phyloP scores from a whole-genome alignment of 805 yeast species.

The Wickerhamomyces chaumierensis region DNA sequence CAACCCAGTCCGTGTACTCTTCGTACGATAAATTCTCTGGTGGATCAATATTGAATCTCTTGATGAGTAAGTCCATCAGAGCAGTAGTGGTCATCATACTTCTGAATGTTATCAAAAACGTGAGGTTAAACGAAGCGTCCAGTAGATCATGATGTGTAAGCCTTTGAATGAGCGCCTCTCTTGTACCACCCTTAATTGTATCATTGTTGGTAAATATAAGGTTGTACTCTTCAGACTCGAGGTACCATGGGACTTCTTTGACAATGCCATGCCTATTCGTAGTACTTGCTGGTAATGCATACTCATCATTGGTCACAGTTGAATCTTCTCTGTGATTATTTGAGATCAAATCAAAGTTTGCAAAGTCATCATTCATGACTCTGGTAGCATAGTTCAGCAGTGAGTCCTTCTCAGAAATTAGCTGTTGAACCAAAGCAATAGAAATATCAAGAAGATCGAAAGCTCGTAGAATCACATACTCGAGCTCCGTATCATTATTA shows the following conservation, averaged over 20 bases:
- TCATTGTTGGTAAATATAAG: slow-evolving; percentile 57
- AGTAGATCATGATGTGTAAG: slow-evolving; percentile 62
- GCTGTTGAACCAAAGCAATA: slow-evolving; percentile 35
- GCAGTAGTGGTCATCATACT: slow-evolving; percentile 62
- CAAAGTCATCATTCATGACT: slow-evolving; percentile 64
- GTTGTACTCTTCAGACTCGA: slow-evolving; percentile 55
- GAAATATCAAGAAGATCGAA: slow-evolving; percentile 24
- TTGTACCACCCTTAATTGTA: slow-evolving; percentile 72
- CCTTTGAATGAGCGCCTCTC: slow-evolving; percentile 67
- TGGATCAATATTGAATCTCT: slow-evolving; percentile 60
- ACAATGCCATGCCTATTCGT: slow-evolving; percentile 14
- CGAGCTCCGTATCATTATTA: slow-evolving; percentile 20
- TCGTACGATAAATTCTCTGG: slow-evolving; percentile 83
- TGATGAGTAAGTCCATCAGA: slow-evolving; percentile 45
- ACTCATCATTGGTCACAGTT: slow-evolving; percentile 15
- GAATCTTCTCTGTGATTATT: slow-evolving; percentile 31
- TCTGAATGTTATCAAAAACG: slow-evolving; percentile 65
- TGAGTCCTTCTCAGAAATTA: slow-evolving; percentile 61
- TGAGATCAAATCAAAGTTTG: slow-evolving; percentile 35
- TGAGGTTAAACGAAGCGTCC: slow-evolving; percentile 53
- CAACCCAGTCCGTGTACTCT: slow-evolving; percentile 69
- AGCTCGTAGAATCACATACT: slow-evolving; percentile 21
- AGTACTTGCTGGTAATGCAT: slow-evolving; percentile 18
- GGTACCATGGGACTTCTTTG: slow-evolving; percentile 55
- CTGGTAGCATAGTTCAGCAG: slow-evolving; percentile 65